Conservation (phyloP, 306 rosid species). For the Parietaria judaica region DNA sequence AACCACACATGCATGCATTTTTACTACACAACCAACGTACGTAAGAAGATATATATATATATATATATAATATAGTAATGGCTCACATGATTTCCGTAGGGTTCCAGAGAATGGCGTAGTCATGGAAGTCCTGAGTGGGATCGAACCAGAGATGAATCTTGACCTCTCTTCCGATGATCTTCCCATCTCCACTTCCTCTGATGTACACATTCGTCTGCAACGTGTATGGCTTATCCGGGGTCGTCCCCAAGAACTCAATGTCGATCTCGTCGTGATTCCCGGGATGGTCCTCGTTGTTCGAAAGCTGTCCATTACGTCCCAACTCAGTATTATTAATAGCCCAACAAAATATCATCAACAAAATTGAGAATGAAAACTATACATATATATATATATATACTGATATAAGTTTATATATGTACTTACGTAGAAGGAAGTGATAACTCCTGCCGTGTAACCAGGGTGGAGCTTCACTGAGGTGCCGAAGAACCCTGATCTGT, state of each 20-base stretch:
- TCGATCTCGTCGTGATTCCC: constrained; percentile 90
- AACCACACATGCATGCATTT: not conserved
- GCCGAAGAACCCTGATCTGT: constrained; percentile 73
- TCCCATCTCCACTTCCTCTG: constrained; percentile 84
- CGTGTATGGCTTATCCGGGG: constrained; percentile 65
- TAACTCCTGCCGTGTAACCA: constrained; percentile 87
- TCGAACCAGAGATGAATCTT: constrained; percentile 87
- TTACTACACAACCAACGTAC: not conserved
- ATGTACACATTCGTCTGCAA: constrained; percentile 83
- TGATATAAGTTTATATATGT: not conserved
- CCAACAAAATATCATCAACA: not conserved
- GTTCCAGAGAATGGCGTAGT: constrained; percentile 72
- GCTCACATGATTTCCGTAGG: constrained; percentile 78
- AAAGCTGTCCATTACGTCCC: constrained; percentile 42
- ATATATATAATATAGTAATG: not conserved
- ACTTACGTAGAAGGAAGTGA: constrained; percentile 71
- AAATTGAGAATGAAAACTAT: not conserved
- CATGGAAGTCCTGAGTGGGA: constrained; percentile 73
- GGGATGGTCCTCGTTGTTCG: constrained; percentile 72
- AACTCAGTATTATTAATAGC: not conserved
- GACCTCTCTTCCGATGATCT: constrained; percentile 70
- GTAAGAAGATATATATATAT: not conserved
- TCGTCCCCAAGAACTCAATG: constrained; percentile 84
- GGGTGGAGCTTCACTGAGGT: constrained; percentile 69
- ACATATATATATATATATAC: not conserved